These are phyloP conservation scores for Fusarium liriodendri DNA, from an alignment of 2,329 filamentous ascomycete species.

Conservation along the genomic window DNA sequence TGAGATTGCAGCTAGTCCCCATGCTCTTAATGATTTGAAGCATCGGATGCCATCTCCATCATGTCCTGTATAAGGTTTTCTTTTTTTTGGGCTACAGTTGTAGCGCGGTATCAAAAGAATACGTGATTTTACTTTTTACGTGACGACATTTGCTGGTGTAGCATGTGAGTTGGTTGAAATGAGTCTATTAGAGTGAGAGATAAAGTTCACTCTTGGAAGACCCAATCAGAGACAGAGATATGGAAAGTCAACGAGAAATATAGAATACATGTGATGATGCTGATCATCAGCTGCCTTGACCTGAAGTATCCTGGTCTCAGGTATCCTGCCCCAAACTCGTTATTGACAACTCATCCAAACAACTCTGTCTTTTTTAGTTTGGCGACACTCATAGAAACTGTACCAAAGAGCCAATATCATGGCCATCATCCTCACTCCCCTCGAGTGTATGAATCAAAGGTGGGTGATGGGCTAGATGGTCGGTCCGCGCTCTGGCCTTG, in stretches of 20 bases:
- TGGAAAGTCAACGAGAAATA: not conserved
- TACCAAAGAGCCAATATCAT: not conserved
- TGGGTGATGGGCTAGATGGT: not conserved
- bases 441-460: not conserved
- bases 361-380: not conserved
- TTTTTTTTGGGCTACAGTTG: conserved; percentile 26
- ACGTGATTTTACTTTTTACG: conserved; percentile 30
- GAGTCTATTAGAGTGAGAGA: not conserved
- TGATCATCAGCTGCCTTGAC: not conserved
- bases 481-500: not conserved
- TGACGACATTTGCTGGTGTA: not conserved
- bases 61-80: conserved; percentile 18
- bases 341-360: not conserved
- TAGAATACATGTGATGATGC: not conserved
- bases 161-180: not conserved
- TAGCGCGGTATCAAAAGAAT: conserved; percentile 41
- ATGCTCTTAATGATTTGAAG: conserved; percentile 45
- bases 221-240: not conserved
- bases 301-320: not conserved
- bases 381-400: not conserved
- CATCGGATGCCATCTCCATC: conserved; percentile 39
- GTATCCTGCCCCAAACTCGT: not conserved
- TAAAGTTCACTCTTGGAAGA: not conserved
- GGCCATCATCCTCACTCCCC: not conserved
- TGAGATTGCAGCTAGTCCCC: conserved; percentile 36